These are phyloP conservation scores for Sporothrix humicola DNA, from an alignment of 2,329 filamentous ascomycete genomes.

Conservation along the genomic window DNA sequence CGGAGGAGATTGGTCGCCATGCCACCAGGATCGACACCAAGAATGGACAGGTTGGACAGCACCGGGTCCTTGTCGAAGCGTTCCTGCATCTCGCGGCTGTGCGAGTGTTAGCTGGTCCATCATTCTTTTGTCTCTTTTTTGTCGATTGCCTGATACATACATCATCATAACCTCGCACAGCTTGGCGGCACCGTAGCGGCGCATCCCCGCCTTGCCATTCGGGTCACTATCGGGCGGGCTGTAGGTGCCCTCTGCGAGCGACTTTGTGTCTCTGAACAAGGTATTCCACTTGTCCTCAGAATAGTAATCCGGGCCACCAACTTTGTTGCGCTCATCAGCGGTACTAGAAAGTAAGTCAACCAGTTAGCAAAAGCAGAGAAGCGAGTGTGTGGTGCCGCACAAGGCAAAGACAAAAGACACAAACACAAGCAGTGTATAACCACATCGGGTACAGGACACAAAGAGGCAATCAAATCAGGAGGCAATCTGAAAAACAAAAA, in stretches of 20 bases:
- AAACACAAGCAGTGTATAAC: neutral
- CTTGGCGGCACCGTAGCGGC: conserved; percentile 46
- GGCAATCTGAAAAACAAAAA: neutral
- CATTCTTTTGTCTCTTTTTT: no score
- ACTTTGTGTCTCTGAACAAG: conserved; percentile 39
- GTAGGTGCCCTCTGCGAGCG: conserved; percentile 42
- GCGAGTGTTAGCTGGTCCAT: neutral
- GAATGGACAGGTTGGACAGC: conserved; percentile 42
- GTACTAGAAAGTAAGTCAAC: conserved; percentile 33
- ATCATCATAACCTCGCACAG: conserved; percentile 46
- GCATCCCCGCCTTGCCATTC: conserved; percentile 39
- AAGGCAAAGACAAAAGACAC: neutral
- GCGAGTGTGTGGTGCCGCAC: neutral
- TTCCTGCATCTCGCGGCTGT: conserved; percentile 41
- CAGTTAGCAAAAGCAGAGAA: conserved; percentile 33
- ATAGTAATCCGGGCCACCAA: conserved; percentile 36
- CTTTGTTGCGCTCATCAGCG: conserved; percentile 32
- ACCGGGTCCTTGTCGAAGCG: conserved; percentile 42
- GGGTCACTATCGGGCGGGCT: conserved; percentile 40
- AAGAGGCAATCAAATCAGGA: neutral
- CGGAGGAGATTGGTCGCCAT: conserved; percentile 42
- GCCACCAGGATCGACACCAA: conserved; percentile 47
- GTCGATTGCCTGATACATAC: conserved; percentile 35
- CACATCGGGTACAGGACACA: neutral
- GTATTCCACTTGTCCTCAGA: conserved; percentile 40